These are phyloP conservation scores for Colletotrichum sp. DNA, from an alignment of 2,329 filamentous ascomycete genomes.

Conservation along the genomic window DNA sequence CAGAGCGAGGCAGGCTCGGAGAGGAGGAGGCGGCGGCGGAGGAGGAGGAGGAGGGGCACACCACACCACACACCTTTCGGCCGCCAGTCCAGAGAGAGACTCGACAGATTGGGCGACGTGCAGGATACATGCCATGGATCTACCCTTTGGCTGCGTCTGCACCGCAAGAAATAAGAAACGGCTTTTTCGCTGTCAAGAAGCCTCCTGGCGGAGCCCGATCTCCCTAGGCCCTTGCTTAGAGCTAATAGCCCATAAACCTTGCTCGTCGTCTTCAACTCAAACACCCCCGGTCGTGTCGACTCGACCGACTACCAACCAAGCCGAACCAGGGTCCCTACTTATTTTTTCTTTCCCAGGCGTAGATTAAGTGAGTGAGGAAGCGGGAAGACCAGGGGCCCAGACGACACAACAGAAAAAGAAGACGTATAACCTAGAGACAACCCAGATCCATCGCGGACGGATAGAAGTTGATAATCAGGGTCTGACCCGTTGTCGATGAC, in stretches of 20 bases:
- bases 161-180: slow-evolving; percentile 22
- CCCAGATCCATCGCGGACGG: slow-evolving; percentile 18
- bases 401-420: background rate
- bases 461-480: slow-evolving; percentile 17
- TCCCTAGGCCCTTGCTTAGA: slow-evolving; percentile 17
- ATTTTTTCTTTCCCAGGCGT: slow-evolving; percentile 8
- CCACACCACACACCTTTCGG: background rate
- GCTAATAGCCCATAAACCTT: slow-evolving; percentile 5
- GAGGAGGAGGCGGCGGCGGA: background rate
- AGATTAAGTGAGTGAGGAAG: background rate
- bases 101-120: slow-evolving; percentile 20
- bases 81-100: slow-evolving; percentile 9
- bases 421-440: slow-evolving; percentile 22
- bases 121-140: slow-evolving; percentile 19
- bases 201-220: slow-evolving; percentile 18
- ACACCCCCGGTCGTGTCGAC: background rate
- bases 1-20: background rate
- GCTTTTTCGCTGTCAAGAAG: slow-evolving; percentile 18
- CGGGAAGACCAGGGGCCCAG: background rate
- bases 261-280: slow-evolving; percentile 11
- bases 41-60: background rate
- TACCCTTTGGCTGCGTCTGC: slow-evolving; percentile 14
- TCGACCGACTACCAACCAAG: background rate
- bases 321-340: slow-evolving; percentile 15
- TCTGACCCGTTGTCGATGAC: slow-evolving; percentile 24